phyloP scores from a whole-genome alignment of 495 filamentous ascomycete species.

The Patellaria atrata region DNA sequence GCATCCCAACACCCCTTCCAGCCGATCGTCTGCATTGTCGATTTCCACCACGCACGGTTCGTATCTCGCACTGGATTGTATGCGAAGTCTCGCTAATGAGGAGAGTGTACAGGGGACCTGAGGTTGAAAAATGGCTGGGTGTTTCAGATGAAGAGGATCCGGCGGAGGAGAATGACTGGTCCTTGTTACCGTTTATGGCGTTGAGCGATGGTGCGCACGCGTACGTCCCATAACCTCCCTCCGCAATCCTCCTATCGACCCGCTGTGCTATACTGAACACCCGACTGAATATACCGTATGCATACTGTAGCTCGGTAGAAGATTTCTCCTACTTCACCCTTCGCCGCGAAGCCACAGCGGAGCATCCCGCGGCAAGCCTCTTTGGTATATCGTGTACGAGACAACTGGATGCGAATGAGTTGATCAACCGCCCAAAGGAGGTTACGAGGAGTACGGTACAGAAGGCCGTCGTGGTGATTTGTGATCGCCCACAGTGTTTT shows the following conservation, averaged over 20 bases:
- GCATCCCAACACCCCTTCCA: no score
- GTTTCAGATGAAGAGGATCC: conserved; percentile 65
- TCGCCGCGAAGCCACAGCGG: conserved; percentile 45
- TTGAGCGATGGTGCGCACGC: conserved; percentile 88
- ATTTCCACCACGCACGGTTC: conserved; percentile 88
- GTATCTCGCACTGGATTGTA: conserved; percentile 10
- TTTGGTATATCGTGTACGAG: conserved; percentile 94
- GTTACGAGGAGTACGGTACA: conserved; percentile 94
- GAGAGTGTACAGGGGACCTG: conserved; percentile 59
- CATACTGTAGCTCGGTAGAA: conserved; percentile 54
- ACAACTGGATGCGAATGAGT: conserved; percentile 66
- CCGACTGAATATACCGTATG: background rate
- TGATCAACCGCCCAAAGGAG: conserved; percentile 66
- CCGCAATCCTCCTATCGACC: background rate
- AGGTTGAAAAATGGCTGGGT: conserved; percentile 86
- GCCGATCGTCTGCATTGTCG: conserved; percentile 77
- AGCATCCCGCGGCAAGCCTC: conserved; percentile 57
- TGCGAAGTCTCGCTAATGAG: background rate
- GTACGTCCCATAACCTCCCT: conserved; percentile 35
- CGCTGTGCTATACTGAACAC: conserved; percentile 3
- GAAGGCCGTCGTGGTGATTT: conserved; percentile 95
- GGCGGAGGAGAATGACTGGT: conserved; percentile 79
- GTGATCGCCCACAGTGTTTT: conserved; percentile 57
- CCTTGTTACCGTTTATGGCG: conserved; percentile 92
- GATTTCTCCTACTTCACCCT: conserved; percentile 99